Evolutionary conservation across 805 yeast genomes (phyloP).

Genomic region (Isabelozyma pseudorhagii): DNA sequence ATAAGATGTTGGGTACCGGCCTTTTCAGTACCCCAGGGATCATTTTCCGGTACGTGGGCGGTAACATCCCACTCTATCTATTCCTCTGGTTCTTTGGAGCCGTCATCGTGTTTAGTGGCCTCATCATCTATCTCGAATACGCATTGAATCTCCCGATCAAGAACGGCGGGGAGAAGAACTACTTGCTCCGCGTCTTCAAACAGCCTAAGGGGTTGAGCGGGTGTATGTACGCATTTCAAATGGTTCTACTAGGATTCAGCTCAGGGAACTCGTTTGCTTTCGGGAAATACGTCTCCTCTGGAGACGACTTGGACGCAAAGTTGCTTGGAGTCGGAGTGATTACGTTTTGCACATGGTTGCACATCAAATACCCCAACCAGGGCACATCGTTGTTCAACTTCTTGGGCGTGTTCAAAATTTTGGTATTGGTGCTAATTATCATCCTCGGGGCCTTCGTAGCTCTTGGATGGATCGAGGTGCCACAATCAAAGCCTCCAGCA

Average conservation of each 20-base stretch:
- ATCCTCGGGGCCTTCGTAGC: conserved; percentile 43
- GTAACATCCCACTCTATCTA: conserved; percentile 35
- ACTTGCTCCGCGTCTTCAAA: conserved; percentile 31
- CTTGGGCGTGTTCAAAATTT: conserved; percentile 52
- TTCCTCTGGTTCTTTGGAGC: conserved; percentile 35
- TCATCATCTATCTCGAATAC: conserved; percentile 38
- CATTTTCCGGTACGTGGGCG: conserved; percentile 35
- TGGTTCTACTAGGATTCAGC: conserved; percentile 58
- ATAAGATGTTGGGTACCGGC: conserved; percentile 45
- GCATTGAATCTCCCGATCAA: conserved; percentile 38
- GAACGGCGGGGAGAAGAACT: conserved; percentile 43
- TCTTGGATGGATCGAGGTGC: conserved; percentile 24
- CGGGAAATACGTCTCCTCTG: conserved; percentile 52
- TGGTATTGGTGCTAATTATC: conserved; percentile 49
- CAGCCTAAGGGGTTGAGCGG: conserved; percentile 33
- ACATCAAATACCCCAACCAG: conserved; percentile 44
- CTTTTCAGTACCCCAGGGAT: conserved; percentile 40
- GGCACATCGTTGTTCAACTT: conserved; percentile 52
- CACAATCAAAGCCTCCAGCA: conserved; percentile 12
- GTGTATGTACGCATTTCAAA: conserved; percentile 45
- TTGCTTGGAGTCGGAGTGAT: conserved; percentile 49
- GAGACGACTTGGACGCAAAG: conserved; percentile 35
- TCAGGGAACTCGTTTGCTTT: conserved; percentile 65
- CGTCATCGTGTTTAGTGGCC: conserved; percentile 33
- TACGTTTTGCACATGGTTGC: conserved; percentile 45